These are phyloP conservation scores for Trametes cubensis DNA, from an alignment of 768 basidiomycete species.

Conservation along the genomic window DNA sequence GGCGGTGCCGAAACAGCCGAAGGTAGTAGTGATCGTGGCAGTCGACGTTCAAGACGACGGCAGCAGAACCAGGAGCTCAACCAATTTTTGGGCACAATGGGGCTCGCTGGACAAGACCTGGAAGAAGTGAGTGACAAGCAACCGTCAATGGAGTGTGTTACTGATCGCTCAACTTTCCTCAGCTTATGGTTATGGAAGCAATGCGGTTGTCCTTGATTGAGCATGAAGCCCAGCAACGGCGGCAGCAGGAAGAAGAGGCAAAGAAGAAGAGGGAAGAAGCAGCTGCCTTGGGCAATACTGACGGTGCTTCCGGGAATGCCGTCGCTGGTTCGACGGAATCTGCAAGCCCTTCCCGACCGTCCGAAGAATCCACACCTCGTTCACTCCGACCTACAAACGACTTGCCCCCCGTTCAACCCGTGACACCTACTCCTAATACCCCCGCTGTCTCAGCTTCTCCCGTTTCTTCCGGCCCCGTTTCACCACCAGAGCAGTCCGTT, in stretches of 20 bases:
- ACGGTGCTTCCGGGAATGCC: conserved; percentile 34
- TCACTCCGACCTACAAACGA: neutral
- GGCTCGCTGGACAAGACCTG: conserved; percentile 82
- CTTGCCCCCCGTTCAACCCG: neutral
- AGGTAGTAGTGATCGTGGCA: conserved; percentile 36
- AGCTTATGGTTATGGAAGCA: conserved; percentile 99
- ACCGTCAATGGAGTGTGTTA: neutral
- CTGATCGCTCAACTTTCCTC: neutral
- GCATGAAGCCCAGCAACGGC: conserved; percentile 90
- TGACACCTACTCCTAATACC: conserved; percentile 1
- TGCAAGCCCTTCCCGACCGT: neutral
- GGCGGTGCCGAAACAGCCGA: conserved; percentile 47
- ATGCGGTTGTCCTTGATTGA: conserved; percentile 95
- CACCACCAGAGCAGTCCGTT: neutral
- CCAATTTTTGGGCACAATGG: conserved; percentile 62
- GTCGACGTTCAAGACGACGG: conserved; percentile 63
- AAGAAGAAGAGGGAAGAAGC: conserved; percentile 45
- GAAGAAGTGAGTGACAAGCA: conserved; percentile 72
- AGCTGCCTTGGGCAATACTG: conserved; percentile 31
- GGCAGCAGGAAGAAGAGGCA: conserved; percentile 69
- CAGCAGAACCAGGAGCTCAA: conserved; percentile 62
- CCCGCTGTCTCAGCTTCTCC: conserved; percentile 1
- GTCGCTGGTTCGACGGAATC: conserved; percentile 28
- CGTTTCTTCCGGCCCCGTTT: neutral
- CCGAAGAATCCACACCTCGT: neutral